Evolutionary conservation across 116 monocot species (phyloP), one percentile per base, ranked within the genome.

Genomic region (Posidonia oceanica): DNA sequence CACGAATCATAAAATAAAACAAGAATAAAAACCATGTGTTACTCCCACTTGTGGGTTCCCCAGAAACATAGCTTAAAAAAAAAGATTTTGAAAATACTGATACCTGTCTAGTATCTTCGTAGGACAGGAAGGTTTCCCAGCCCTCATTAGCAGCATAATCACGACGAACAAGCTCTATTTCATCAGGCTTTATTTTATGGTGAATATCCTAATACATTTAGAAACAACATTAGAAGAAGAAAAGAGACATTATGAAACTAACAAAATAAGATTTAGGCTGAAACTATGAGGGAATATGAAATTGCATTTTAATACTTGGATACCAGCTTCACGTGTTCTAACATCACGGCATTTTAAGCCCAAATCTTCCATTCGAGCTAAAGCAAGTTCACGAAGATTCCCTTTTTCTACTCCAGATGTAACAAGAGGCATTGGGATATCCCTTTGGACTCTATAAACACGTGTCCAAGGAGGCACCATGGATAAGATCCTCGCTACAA

Each of bases 401-500:
- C 98, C 98, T 72, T 98, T 98, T 74, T 98, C 98, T 71, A 98
- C 98, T 64, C 98, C 98, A 66, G 98, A 93, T 22, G 93, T 88
- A 69, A 98, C 98, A 37, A 98, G 80, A 8, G 98, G 98, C 98
- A 98, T 98, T 52, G 98, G 98, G 60, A 98, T 98, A 83, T 98
- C 98, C 58, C 98, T 83, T 74, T 98, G 98, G 54, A 98, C 98
- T 81, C 98, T 78, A 73, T 98, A 98, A 57, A 98, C 93, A 60
- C 98, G 93, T 18, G 98, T 98, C 98, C 98, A 98, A 53, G 98
- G 98, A 29, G 98, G 98, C 48, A 98, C 98, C 90, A 98, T 77
- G 3, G 98, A 87, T 66, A 98, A 72, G 59, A 98, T 98, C 80
- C 93, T 87, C 15, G 98, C 98, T 66, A 98, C 68, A 59, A 98